Percentiles rank a stretch among this genome's conserved stretches.
These are phyloP conservation scores for Trametes hirsuta DNA, from an alignment of 1,284 basidiomycete species.

Conservation along the genomic window DNA sequence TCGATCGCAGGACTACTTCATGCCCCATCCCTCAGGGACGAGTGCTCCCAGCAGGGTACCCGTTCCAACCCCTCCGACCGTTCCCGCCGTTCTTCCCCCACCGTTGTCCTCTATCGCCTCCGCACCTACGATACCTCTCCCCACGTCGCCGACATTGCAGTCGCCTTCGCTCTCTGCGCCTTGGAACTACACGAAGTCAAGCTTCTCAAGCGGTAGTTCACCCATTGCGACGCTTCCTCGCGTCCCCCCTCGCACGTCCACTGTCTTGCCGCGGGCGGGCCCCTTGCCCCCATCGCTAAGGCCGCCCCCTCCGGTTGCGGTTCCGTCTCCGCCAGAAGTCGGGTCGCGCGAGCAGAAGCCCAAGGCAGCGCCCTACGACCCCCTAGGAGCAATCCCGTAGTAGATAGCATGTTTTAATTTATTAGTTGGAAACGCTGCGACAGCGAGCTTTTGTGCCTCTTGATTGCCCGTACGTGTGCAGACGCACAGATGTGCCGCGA, in stretches of 20 bases:
- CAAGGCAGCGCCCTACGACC: slow-evolving; percentile 52
- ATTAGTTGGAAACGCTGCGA: neutral
- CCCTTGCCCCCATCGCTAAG: slow-evolving; percentile 22
- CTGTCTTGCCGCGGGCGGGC: slow-evolving; percentile 34
- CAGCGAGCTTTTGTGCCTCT: neutral
- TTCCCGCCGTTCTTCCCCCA: slow-evolving; percentile 13
- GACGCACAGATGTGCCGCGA: too few relatives aligned
- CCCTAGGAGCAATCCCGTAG: slow-evolving; percentile 57
- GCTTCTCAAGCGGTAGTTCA: slow-evolving; percentile 44
- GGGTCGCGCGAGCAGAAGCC: slow-evolving; percentile 39
- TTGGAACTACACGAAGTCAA: slow-evolving; percentile 58
- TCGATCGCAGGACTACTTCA: slow-evolving; percentile 25
- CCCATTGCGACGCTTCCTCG: slow-evolving; percentile 36
- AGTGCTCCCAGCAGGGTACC: slow-evolving; percentile 9
- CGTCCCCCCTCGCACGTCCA: slow-evolving; percentile 46
- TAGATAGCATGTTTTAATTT: neutral
- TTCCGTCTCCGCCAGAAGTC: slow-evolving; percentile 29
- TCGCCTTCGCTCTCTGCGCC: slow-evolving; percentile 36
- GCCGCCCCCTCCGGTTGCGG: slow-evolving; percentile 12
- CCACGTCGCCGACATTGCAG: slow-evolving; percentile 4
- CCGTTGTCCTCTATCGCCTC: slow-evolving; percentile 23
- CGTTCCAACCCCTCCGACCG: slow-evolving; percentile 11
- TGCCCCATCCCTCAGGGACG: slow-evolving; percentile 13
- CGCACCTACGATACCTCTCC: slow-evolving; percentile 25
- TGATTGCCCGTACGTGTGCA: too few relatives aligned